Evolutionary conservation across 805 yeast genomes (phyloP), one percentile per base, ranked within the genome.

Genomic region (Komagataella mondaviorum): DNA sequence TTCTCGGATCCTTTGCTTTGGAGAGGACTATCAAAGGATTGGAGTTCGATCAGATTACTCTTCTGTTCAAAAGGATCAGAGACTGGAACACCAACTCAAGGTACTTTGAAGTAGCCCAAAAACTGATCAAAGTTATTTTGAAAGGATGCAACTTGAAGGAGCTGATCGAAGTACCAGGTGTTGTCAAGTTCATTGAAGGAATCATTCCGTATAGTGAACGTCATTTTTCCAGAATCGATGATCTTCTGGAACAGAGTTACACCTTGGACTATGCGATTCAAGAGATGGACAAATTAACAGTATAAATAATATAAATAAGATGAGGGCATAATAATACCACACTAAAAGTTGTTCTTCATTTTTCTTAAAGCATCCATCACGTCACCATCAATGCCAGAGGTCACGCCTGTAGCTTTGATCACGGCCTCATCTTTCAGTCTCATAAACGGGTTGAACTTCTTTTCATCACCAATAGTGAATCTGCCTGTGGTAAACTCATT

Each of bases 31-130:
- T 93, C 46, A 69, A 75, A 4, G 63, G 66, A 10, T 72, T 93
- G 51, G 76, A 71, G 23, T 70, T 77, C 39, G 84, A 80, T 1
- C 86, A 85, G 59, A 65, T 90, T 22, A 58, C 75, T 46, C 62
- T 71, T 10, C 64, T 93, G 22, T 76, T 93, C 64, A 78, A 78
- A 60, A 81, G 95, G 59, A 73, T 90, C 18, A 78, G 97, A 59
- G 96, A 88, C 62, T 93, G 99, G 99, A 93, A 93, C 64, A 83
- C 95, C 47, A 91, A 88, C 64, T 85, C 87, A 51, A 80, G 81
- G 60, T 81, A 88, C 44, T 87, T 87, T 60, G 80, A 77, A 50
- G 77, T 88, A 52, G 86, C 96, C 10, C 99, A 91, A 66, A 81
- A 80, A 53, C 68, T 89, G 46, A 72, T 91, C 50, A 73, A 78